Conservation (phyloP, 352 stramenopile species). For the Phytophthora meadii region DNA sequence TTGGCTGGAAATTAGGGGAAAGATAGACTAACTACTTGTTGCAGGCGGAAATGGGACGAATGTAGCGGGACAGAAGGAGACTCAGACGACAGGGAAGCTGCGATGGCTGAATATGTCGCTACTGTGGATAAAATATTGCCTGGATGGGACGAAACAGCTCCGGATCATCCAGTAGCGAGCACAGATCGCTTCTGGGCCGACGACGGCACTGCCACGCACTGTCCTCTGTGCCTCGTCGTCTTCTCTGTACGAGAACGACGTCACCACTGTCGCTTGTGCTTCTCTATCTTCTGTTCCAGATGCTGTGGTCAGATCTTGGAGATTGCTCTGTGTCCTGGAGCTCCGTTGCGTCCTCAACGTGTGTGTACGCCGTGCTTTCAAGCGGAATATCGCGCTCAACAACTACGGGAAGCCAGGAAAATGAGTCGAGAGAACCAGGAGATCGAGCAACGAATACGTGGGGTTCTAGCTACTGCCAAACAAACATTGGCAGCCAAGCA, state of each 20-base stretch:
- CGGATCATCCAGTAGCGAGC: slow-evolving; percentile 59
- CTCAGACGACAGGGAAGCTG: slow-evolving; percentile 35
- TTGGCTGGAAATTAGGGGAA: not conserved
- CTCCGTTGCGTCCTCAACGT: slow-evolving; percentile 58
- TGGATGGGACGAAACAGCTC: slow-evolving; percentile 58
- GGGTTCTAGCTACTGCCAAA: slow-evolving; percentile 49
- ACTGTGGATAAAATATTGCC: slow-evolving; percentile 71
- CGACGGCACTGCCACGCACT: slow-evolving; percentile 47
- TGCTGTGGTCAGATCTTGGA: slow-evolving; percentile 61
- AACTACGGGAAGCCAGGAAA: slow-evolving; percentile 53
- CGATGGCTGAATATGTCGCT: slow-evolving; percentile 65
- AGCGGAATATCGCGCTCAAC: slow-evolving; percentile 55
- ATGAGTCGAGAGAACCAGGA: slow-evolving; percentile 70
- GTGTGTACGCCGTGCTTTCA: slow-evolving; percentile 68
- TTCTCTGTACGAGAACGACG: slow-evolving; percentile 57
- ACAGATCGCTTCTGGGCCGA: slow-evolving; percentile 73
- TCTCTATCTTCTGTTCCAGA: slow-evolving; percentile 71
- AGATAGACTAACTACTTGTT: not conserved
- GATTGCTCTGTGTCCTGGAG: slow-evolving; percentile 66
- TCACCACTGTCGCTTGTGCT: slow-evolving; percentile 78
- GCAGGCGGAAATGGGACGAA: slow-evolving; percentile 71
- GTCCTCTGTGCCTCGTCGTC: slow-evolving; percentile 50
- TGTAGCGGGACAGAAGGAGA: slow-evolving; percentile 45
- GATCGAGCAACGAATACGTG: slow-evolving; percentile 58
- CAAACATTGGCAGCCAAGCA: slow-evolving; percentile 42